Base-by-base conservation (phyloP, 257 asterid genomes). In the Petrea volubilis region DNA sequence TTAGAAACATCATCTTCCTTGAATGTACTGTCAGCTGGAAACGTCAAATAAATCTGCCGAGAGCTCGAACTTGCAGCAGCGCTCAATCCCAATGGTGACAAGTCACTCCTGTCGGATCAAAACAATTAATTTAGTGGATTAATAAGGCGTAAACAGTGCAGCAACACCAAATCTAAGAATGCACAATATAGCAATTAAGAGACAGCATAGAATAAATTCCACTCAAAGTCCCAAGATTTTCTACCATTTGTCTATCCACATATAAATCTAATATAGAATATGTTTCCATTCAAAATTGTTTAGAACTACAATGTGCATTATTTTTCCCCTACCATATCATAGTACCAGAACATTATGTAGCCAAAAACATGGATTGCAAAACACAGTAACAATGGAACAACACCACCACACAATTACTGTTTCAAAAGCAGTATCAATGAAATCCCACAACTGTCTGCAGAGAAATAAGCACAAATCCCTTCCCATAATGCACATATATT, bases 21-120 rank as follows among this genome's bases (percentile, higher is more conserved):
- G 71, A 92, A 92, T 2, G 90, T 87, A 49, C 98, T 92, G 57
- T 92, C 98, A 17, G 98, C 94, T 1, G 98, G 98, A 77, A 92
- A 92, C 1, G 98, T 92, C 82, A 92, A 77, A 82, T 92, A 92
- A 80, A 92, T 92, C 47, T 92, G 98, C 12, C 89, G 76, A 0
- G 92, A 80, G 28, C 83, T 84, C 2, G 98, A 84, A 79, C 61
- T 88, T 1, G 76, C 86, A 69, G 72, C 68, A 40, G 87, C 84
- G 14, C 81, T 81, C 50, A 86, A 68, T 25, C 87, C 89, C 78
- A 89, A 70, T 0, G 80, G 87, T 0, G 83, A 70, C 68, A 86
- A 82, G 15, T 86, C 94, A 43, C 74, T 72, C 80, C 89, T 83
- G 51, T 74, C 84, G 1, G 81, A 74, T 43, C 79, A 59, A 40